Base-by-base conservation (phyloP, 1,284 basidiomycete species). In the Termitomyces sp. region DNA sequence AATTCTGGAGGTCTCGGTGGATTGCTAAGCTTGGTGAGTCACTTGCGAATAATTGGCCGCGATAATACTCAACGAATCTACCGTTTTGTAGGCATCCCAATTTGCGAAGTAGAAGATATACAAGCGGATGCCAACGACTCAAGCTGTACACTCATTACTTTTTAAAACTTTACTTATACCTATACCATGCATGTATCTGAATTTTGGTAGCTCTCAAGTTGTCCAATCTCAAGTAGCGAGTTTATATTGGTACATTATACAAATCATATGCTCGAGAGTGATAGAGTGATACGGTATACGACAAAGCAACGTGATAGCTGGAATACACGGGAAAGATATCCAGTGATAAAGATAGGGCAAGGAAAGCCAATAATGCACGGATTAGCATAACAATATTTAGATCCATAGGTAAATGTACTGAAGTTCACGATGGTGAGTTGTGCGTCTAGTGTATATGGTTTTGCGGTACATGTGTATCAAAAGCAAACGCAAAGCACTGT, bases 1-100 rank as follows among this genome's bases (percentile, higher is more conserved):
- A 78, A 81, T 64, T 87, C 83, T 26, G 88, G 88, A 45, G 86
- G 86, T 5, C 62, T 88, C 14, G 61, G 78, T 30, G 63, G 75
- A 14, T 59, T 91, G 49, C 70, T 83, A 71, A 63, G 79, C 50
- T 59, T 86, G 70, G 86, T 81, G n/a, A n/a, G n/a, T n/a, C n/a
- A n/a, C n/a, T n/a, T n/a, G n/a, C n/a, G n/a, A n/a, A n/a, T n/a
- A n/a, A n/a, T n/a, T n/a, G n/a, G n/a, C n/a, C n/a, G n/a, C n/a
- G n/a, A n/a, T n/a, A n/a, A n/a, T n/a, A n/a, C n/a, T n/a, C n/a
- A n/a, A n/a, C n/a, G n/a, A n/a, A n/a, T n/a, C n/a, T n/a, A n/a
- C n/a, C n/a, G n/a, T n/a, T n/a, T n/a, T n/a, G n/a, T 33, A 78
- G 75, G 75, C 76, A 3, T 73, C 70, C 40, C 74, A 74, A 46